A percentile compares a stretch with the other conserved stretches of the same genome.
Conservation (phyloP, 257 asterid genomes). For the Plectranthus barbatus region DNA sequence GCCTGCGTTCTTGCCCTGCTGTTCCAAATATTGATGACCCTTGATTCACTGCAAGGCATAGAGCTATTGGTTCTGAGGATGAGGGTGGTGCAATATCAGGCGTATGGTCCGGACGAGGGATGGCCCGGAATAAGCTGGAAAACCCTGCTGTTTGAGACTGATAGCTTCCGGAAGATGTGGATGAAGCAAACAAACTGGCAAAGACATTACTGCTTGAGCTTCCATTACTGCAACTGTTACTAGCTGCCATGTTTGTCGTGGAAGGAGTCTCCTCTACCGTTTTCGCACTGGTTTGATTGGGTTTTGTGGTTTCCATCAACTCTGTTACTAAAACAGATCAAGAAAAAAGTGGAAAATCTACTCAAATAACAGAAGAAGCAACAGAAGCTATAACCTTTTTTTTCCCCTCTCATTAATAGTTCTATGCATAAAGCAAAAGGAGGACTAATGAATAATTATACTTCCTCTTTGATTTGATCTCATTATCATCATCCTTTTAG, state of each 20-base stretch:
- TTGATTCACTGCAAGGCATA: constrained; percentile 54
- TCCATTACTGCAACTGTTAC: constrained; percentile 40
- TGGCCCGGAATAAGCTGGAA: constrained; percentile 30
- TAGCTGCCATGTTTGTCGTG: constrained; percentile 28
- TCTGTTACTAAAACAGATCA: constrained; percentile 23
- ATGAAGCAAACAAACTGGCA: constrained; percentile 64
- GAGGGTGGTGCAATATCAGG: constrained; percentile 29
- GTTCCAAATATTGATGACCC: constrained; percentile 48
- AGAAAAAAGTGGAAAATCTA: constrained; percentile 1
- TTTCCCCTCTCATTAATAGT: constrained; percentile 9
- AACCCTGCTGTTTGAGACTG: constrained; percentile 43
- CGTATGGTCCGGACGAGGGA: constrained; percentile 24
- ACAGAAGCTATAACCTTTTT: neutral
- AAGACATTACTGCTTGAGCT: constrained; percentile 51
- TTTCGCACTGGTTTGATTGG: constrained; percentile 25
- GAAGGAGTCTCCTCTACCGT: constrained; percentile 37
- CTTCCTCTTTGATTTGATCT: constrained; percentile 21
- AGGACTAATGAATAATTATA: constrained; percentile 23
- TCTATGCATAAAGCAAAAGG: constrained; percentile 20
- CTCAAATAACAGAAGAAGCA: neutral
- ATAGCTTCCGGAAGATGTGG: constrained; percentile 44
- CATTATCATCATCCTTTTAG: constrained; percentile 15
- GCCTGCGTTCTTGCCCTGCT: constrained; percentile 61
- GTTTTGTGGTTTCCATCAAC: constrained; percentile 30
- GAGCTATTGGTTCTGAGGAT: constrained; percentile 52